Evolutionary conservation across 768 basidiomycete genomes (phyloP), one percentile per base, ranked within the genome.

Genomic region (Russula virescens): DNA sequence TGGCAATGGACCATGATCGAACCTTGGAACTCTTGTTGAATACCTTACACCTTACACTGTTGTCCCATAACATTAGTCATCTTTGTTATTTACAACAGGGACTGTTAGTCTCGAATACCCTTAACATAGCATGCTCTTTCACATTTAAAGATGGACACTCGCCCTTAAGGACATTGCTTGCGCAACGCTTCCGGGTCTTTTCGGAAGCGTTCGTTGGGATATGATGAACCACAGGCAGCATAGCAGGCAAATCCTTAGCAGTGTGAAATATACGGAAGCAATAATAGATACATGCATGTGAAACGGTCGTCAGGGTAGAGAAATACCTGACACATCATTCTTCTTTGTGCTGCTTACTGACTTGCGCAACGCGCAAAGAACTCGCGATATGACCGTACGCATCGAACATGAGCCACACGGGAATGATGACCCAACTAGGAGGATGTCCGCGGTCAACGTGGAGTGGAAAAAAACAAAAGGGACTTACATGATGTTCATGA

Each of bases 401-500:
- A 69, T 92, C 86, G 66, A 77, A 76, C 87, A 94, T 87, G 62
- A 94, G 77, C 76, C 81, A 82, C 23, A 91, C 58, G 2, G 91
- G 91, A 65, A 92, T 79, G 51, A 83, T 69, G 31, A 94, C 90
- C 91, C 91, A 94, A 59, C 90, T 92, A 68, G 14, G 60, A 9
- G 58, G 65, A 46, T 52, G 11, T 57, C 47, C 35, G 26, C 28
- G 34, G 34, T 60, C 56, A 70, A 58, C 51, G 35, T 38, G 42
- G 52, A 38, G 25, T 9, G 25, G 25, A 10, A 1, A 4, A 47
- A 23, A 50, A n/a, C 51, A 26, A 38, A 43, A 28, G 40, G 28
- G 19, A 76, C 85, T 73, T 70, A 90, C 88, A 92, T 83, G 54
- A 80, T 61, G 68, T 92, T 92, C 88, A 92, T 89, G 70, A 91